Conservation (phyloP, 2,329 filamentous ascomycete genomes). For the Fusarium nygamai region DNA sequence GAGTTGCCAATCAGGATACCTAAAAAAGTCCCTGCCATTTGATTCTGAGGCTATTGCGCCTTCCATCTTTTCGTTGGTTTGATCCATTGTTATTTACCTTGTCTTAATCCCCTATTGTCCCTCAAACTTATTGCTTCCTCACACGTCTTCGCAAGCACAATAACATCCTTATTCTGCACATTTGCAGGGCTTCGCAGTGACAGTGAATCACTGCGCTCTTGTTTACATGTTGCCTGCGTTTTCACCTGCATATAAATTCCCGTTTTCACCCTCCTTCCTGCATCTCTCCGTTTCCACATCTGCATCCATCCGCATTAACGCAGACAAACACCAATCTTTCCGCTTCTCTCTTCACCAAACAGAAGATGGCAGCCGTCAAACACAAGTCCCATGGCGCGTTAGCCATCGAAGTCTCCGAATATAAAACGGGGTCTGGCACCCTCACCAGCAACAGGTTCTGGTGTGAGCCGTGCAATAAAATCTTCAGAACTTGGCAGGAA, state of each 20-base stretch:
- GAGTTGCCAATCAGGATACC: not conserved
- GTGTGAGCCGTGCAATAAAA: constrained; percentile 46
- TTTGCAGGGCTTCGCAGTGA: not conserved
- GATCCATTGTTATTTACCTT: not conserved
- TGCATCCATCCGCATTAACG: not conserved
- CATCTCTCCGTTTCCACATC: not conserved
- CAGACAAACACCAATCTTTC: not conserved
- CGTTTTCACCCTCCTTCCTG: not conserved
- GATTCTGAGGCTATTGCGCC: not conserved
- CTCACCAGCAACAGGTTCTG: constrained; percentile 26
- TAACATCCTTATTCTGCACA: not conserved
- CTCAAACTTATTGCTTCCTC: not conserved
- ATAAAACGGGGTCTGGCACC: constrained; percentile 26
- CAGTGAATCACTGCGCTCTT: not conserved
- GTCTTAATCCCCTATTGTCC: too few species aligned
- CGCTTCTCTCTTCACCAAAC: not conserved
- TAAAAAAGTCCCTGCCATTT: not conserved
- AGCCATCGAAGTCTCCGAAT: not conserved
- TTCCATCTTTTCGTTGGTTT: not conserved
- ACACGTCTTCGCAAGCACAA: not conserved
- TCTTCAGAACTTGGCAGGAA: constrained; percentile 40
- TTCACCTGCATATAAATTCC: not conserved
- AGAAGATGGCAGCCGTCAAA: not conserved
- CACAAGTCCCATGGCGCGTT: not conserved
- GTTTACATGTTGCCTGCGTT: not conserved